These are phyloP conservation scores for Hymenoscyphus scutula DNA, from an alignment of 2,329 filamentous ascomycete species.

Conservation along the genomic window DNA sequence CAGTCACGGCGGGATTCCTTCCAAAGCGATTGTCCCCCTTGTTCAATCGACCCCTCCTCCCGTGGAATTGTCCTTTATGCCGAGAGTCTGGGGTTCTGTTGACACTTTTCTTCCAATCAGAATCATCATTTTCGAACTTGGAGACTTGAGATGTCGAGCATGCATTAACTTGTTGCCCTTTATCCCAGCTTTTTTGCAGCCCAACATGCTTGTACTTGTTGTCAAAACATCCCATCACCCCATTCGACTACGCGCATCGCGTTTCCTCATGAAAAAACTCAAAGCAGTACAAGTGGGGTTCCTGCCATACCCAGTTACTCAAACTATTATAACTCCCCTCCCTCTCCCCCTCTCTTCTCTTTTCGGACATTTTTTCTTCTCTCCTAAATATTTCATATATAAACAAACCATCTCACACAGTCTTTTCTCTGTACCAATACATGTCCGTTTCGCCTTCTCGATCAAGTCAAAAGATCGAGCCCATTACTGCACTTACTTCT, in stretches of 20 bases:
- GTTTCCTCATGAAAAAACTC: neutral
- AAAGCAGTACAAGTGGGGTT: too few relatives aligned
- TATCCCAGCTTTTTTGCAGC: neutral
- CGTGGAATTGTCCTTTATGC: neutral
- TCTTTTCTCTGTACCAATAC: neutral
- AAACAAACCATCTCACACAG: neutral
- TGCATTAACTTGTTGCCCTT: neutral
- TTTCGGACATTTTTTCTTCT: neutral
- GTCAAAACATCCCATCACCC: neutral
- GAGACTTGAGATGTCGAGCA: neutral
- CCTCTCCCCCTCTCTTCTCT: neutral
- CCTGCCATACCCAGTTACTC: too few relatives aligned
- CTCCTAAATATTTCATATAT: neutral
- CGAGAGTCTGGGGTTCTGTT: neutral
- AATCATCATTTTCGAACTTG: neutral
- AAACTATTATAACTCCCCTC: too few relatives aligned
- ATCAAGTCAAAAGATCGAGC: neutral
- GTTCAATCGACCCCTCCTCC: neutral
- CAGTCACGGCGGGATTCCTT: neutral
- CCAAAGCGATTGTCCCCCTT: neutral
- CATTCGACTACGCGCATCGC: neutral
- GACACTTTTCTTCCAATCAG: neutral
- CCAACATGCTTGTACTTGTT: neutral
- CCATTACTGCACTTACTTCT: neutral
- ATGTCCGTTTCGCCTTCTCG: neutral